Conservation (phyloP, 257 asterid genomes). For the Verbena officinalis region DNA sequence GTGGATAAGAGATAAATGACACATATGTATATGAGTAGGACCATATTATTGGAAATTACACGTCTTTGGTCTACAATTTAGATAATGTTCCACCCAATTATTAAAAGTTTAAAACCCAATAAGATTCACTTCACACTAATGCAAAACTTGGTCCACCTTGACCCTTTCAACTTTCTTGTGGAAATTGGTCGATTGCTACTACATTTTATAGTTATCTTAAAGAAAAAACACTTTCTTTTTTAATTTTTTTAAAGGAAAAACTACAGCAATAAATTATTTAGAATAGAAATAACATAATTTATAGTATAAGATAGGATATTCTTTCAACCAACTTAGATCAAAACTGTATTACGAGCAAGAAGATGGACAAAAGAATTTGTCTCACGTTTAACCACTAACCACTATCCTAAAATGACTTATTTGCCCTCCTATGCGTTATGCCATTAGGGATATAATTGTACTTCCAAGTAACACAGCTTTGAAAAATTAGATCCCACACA, state of each 20-base stretch:
- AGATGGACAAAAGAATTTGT: no score
- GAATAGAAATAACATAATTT: no score
- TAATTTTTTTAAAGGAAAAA: no score
- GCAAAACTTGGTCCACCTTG: background rate
- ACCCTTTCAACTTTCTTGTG: background rate
- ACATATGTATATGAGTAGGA: constrained; percentile 11
- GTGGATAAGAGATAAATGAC: constrained; percentile 27
- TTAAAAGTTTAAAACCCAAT: constrained; percentile 8
- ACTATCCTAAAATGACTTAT: background rate
- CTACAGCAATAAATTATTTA: no score
- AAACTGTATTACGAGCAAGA: no score
- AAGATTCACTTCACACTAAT: constrained; percentile 24
- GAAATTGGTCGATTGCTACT: background rate
- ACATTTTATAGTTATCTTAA: no score
- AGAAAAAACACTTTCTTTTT: no score
- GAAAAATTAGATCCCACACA: background rate
- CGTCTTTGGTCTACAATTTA: background rate
- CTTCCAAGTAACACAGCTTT: background rate
- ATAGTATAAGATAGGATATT: no score
- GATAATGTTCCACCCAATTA: constrained; percentile 20
- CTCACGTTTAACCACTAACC: no score
- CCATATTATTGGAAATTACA: constrained; percentile 8
- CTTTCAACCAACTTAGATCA: no score
- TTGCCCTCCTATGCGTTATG: background rate
- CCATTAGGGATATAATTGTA: background rate